These are phyloP conservation scores for Paraphoma chrysanthemicola DNA, from an alignment of 2,329 filamentous ascomycete species.

Conservation along the genomic window DNA sequence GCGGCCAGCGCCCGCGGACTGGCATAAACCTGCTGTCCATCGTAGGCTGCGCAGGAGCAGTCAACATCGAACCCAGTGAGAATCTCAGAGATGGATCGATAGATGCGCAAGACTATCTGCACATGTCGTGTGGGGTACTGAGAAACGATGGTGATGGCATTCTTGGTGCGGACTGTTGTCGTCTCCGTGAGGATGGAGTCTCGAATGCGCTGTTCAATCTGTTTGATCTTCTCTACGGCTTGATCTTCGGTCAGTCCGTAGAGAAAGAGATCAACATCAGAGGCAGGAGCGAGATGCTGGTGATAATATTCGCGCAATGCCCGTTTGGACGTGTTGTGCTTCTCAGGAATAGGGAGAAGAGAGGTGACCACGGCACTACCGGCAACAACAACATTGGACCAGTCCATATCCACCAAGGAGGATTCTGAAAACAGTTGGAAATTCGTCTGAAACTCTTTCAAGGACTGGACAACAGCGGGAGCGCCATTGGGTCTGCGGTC, in stretches of 20 bases:
- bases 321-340: slow-evolving; percentile 49
- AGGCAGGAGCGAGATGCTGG: slow-evolving; percentile 79
- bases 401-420: slow-evolving; percentile 76
- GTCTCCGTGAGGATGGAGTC: slow-evolving; percentile 83
- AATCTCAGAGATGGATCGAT: slow-evolving; percentile 84
- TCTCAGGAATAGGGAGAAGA: slow-evolving; percentile 69
- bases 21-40: slow-evolving; percentile 80
- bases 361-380: slow-evolving; percentile 83
- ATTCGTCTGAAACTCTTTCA: slow-evolving; percentile 78
- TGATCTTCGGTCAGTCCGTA: slow-evolving; percentile 80
- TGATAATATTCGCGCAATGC: slow-evolving; percentile 72
- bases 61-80: slow-evolving; percentile 90
- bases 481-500: slow-evolving; percentile 69
- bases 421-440: slow-evolving; percentile 84
- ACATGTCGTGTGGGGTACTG: slow-evolving; percentile 85
- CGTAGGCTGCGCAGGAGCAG: slow-evolving; percentile 80
- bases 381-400: slow-evolving; percentile 81
- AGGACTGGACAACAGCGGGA: slow-evolving; percentile 69
- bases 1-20: slow-evolving; percentile 78
- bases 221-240: slow-evolving; percentile 81
- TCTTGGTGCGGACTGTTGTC: slow-evolving; percentile 83
- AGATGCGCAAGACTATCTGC: slow-evolving; percentile 85
- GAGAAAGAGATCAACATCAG: slow-evolving; percentile 86
- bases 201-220: slow-evolving; percentile 77
- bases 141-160: slow-evolving; percentile 84